Percentiles rank a stretch among this genome's conserved stretches.
Conservation (phyloP, 2,329 filamentous ascomycete species). For the Phyllachora maydis region DNA sequence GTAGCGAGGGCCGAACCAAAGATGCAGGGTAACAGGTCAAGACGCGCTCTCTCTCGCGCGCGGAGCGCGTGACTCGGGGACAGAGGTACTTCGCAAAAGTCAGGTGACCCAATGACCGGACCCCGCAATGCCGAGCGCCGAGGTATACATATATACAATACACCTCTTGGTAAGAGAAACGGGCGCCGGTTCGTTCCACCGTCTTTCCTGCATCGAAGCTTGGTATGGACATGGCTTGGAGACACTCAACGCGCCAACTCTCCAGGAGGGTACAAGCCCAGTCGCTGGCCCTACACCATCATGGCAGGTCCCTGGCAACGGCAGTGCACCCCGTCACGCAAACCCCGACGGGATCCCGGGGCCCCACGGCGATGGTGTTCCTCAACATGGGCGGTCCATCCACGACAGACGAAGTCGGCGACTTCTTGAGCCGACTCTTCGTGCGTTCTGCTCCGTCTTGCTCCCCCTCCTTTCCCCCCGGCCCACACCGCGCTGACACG, state of each 20-base stretch:
- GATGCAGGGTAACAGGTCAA: too few relatives aligned
- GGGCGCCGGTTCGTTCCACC: too few relatives aligned
- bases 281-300: slow-evolving; percentile 2
- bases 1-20: too few relatives aligned
- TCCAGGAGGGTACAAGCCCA: slow-evolving; percentile 9
- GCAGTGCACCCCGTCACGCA: slow-evolving; percentile 45
- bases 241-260: slow-evolving; percentile 16
- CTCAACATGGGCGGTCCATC: slow-evolving; percentile 97
- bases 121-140: too few relatives aligned
- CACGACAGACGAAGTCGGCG: slow-evolving; percentile 68
- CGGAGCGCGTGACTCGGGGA: too few relatives aligned
- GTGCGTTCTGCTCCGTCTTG: slow-evolving; percentile 27
- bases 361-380: slow-evolving; percentile 96
- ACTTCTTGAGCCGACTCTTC: slow-evolving; percentile 81
- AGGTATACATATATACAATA: too few relatives aligned
- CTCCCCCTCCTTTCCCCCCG: slow-evolving; percentile 1
- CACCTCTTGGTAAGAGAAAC: too few relatives aligned
- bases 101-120: too few relatives aligned
- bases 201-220: too few relatives aligned
- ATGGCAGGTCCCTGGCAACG: too few relatives aligned
- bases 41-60: too few relatives aligned
- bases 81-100: too few relatives aligned
- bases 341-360: slow-evolving; percentile 32
- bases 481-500: slow-evolving; percentile 1
- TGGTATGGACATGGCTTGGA: slow-evolving; percentile 18